Base-by-base conservation (phyloP, 1,284 basidiomycete species). In the Vanrija humicola region DNA sequence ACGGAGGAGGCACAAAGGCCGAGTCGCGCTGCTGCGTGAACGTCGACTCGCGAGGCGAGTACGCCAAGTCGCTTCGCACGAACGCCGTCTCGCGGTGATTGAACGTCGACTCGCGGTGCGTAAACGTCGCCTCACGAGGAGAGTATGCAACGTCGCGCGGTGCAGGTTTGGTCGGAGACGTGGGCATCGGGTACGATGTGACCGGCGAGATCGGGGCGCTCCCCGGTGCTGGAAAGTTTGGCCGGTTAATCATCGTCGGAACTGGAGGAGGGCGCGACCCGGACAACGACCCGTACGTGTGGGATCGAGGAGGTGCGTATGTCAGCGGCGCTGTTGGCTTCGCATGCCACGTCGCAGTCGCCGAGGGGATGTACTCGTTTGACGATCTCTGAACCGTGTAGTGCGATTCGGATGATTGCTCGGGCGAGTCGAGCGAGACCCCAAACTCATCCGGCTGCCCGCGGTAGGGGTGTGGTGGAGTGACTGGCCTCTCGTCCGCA, bases 241-340 rank as follows among this genome's bases (percentile, higher is more conserved):
- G 56, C 8, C 61, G 51, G 34, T 59, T 55, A 25, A 63, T 62
- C n/a, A 45, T 60, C 25, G 57, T 16, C 1, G 64, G 62, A 1
- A 63, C 56, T 3, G 61, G 58, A 39, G 61, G 62, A 29, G 59
- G 62, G 19, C 51, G 54, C 4, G 15, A 9, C 10, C 38, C 40
- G 21, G n/a, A 12, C 12, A 34, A 15, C 34, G 43, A n/a, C 26
- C 29, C n/a, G 19, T 34, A 48, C 46, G 25, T 48, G 45, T 18
- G 38, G 50, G 12, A 39, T 16, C 38, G 39, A 14, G 43, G 43
- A 6, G 50, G 12, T 15, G 34, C 18, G 25, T 49, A 7, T n/a
- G 16, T 21, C 42, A 43, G 23, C 55, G 48, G 19, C 9, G 34
- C 34, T 5, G 34, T 15, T 5, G 34, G 34, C 34, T 10, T 34